These are phyloP conservation scores for Russula foetens DNA, from an alignment of 768 basidiomycete genomes.

Conservation along the genomic window DNA sequence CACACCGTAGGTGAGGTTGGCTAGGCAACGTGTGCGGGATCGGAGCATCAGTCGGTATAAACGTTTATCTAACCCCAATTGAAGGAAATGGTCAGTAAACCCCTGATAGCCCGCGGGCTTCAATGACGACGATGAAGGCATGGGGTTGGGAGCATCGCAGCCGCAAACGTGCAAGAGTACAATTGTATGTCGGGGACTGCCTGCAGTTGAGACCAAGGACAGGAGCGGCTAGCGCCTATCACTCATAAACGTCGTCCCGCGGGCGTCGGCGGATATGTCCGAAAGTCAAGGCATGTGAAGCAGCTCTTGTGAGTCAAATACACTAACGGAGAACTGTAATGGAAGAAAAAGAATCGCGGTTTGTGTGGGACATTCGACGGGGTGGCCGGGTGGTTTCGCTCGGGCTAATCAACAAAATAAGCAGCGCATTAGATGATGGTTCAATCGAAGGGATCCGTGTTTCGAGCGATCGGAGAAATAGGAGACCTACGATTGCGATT, in stretches of 20 bases:
- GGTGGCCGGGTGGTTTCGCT: not conserved
- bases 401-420: not conserved
- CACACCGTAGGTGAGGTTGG: not conserved
- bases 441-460: too few relatives aligned
- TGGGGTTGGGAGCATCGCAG: not conserved
- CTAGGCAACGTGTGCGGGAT: constrained; percentile 1
- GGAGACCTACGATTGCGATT: too few relatives aligned
- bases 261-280: not conserved
- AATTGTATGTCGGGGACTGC: not conserved
- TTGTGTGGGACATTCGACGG: not conserved
- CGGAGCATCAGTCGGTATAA: not conserved
- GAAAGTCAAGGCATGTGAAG: not conserved
- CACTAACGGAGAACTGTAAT: not conserved
- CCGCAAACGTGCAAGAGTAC: not conserved
- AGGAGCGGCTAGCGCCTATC: not conserved
- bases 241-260: not conserved
- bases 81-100: not conserved
- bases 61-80: not conserved
- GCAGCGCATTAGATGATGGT: not conserved
- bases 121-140: not conserved
- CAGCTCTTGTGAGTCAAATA: not conserved
- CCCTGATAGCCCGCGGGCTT: constrained; percentile 2
- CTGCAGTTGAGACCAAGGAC: not conserved
- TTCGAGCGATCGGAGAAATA: too few relatives aligned
- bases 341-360: not conserved